Percentiles rank a stretch among this genome's conserved stretches.
phyloP scores from a whole-genome alignment of 352 stramenopile genomes.

The Phytopythium sindhum region DNA sequence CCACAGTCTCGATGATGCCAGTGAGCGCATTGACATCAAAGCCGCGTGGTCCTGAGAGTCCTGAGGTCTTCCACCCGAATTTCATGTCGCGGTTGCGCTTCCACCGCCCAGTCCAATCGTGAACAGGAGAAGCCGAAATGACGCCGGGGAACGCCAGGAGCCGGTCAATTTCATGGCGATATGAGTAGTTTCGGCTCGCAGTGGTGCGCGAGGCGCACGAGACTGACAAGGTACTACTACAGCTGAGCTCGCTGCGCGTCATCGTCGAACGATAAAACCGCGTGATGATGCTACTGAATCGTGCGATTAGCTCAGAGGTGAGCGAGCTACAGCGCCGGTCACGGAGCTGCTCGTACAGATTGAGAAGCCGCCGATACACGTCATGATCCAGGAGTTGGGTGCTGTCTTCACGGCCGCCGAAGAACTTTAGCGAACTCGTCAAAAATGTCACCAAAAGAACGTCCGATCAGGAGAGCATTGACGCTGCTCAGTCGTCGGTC shows the following conservation, averaged over 20 bases:
- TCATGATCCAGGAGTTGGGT: neutral
- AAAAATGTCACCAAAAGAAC: neutral
- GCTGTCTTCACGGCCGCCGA: neutral
- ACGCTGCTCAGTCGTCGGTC: neutral
- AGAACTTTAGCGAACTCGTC: neutral
- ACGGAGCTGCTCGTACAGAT: neutral
- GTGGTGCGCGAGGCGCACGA: neutral
- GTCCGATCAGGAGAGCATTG: neutral
- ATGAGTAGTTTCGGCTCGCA: neutral
- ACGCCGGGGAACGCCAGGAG: neutral
- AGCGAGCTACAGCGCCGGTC: neutral
- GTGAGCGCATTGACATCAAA: too few relatives aligned
- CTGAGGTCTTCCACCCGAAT: neutral
- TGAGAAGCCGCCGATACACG: neutral
- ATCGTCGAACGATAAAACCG: neutral
- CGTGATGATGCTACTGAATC: neutral
- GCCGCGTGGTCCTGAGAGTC: neutral
- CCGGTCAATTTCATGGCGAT: neutral
- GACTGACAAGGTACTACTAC: neutral
- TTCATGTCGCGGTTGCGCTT: too few relatives aligned
- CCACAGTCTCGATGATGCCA: too few relatives aligned
- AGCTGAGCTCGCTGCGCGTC: neutral
- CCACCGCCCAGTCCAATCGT: neutral
- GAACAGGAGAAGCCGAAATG: neutral
- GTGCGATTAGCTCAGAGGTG: neutral